phyloP scores from a whole-genome alignment of 345 rosid genomes.

The Lepidium sativum region DNA sequence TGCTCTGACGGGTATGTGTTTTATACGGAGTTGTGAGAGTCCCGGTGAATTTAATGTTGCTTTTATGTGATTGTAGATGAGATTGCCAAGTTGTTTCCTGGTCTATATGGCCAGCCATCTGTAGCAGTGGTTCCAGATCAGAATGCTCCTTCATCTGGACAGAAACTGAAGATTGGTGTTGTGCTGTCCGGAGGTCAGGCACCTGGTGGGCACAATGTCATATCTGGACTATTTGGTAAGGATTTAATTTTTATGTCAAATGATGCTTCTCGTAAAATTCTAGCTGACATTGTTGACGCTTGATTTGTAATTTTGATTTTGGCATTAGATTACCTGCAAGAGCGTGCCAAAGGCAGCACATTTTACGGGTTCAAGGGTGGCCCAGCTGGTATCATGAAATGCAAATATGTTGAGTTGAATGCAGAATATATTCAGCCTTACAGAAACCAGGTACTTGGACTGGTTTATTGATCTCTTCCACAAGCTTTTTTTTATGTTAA shows the following conservation, averaged over 20 bases:
- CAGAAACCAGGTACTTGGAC: conserved; percentile 72
- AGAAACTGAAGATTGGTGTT: conserved; percentile 79
- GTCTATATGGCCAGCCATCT: conserved; percentile 84
- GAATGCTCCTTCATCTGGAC: conserved; percentile 26
- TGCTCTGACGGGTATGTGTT: conserved; percentile 4
- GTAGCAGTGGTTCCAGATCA: conserved; percentile 48
- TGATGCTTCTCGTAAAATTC: background rate
- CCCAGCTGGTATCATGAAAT: conserved; percentile 98
- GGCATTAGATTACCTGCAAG: conserved; percentile 80
- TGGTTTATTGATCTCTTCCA: background rate
- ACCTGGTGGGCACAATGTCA: conserved; percentile 99
- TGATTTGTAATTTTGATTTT: conserved; percentile 1
- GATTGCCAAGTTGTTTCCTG: conserved; percentile 85
- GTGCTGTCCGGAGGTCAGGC: conserved; percentile 99
- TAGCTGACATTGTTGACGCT: background rate
- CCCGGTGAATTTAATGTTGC: background rate
- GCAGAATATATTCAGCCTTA: conserved; percentile 70
- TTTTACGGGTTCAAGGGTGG: conserved; percentile 93
- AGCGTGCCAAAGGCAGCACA: conserved; percentile 64
- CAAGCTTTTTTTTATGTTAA: background rate
- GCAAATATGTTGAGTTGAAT: conserved; percentile 76
- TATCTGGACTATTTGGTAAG: conserved; percentile 83
- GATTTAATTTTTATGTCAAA: background rate
- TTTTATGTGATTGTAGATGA: conserved; percentile 39
- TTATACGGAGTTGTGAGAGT: background rate